phyloP scores from a whole-genome alignment of 2,329 filamentous ascomycete species.

The Neofusicoccum parvum region DNA sequence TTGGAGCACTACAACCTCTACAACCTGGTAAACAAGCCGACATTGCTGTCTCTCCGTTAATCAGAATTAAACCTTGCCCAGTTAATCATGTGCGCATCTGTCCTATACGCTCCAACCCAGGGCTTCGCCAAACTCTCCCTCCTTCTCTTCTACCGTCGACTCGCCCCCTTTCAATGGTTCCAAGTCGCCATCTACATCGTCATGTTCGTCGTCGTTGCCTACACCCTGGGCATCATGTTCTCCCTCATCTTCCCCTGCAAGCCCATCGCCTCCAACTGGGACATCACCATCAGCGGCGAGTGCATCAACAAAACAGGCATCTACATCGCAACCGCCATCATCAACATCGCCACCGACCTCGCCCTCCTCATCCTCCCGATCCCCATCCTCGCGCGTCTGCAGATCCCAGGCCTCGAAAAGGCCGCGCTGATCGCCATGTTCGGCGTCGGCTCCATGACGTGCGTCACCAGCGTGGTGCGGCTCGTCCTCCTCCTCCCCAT shows the following conservation, averaged over 20 bases:
- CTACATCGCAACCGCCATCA: conserved; percentile 29
- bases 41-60: not conserved
- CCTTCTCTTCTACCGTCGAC: conserved; percentile 26
- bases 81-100: conserved; percentile 25
- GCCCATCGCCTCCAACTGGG: conserved; percentile 28
- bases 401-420: conserved; percentile 30
- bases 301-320: conserved; percentile 29
- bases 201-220: conserved; percentile 26
- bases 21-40: not conserved
- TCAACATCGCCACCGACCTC: conserved; percentile 31
- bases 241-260: conserved; percentile 29
- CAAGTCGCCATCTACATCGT: conserved; percentile 18
- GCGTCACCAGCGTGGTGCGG: conserved; percentile 35
- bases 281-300: conserved; percentile 24
- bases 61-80: not conserved
- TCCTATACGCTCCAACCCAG: conserved; percentile 24
- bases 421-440: conserved; percentile 30
- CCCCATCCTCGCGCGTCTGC: conserved; percentile 29
- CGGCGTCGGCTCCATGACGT: conserved; percentile 28
- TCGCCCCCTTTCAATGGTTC: conserved; percentile 26
- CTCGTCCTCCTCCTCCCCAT: conserved; percentile 24
- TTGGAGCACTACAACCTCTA: conserved; percentile 26
- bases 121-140: conserved; percentile 27
- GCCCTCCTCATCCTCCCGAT: conserved; percentile 30
- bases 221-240: conserved; percentile 29